Evolutionary conservation across 108 stramenopile species (phyloP), one percentile per base, ranked within the genome.

Genomic region (Asterionellopsis glacialis): DNA sequence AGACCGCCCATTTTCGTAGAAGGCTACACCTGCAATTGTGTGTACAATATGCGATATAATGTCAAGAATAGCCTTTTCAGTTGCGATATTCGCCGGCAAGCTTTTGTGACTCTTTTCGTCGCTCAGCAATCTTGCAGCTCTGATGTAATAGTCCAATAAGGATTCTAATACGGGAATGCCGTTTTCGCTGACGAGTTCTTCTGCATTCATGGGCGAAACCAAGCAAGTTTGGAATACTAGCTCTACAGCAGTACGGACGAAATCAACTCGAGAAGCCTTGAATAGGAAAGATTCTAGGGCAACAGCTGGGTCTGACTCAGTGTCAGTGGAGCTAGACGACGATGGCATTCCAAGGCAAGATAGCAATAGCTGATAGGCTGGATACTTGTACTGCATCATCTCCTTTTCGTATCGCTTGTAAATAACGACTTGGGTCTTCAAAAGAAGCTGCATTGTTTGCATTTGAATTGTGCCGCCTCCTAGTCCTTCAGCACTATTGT

Each of bases 131-230:
- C 48, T 41, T 16, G 47, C 50, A 12, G 61, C 52, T 28, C 61
- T 41, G 11, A 75, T 54, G 55, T 77, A 77, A 40, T 69, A 79
- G 47, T 72, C 55, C 11, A 88, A 68, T 12, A 92, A 39, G 9
- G 62, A 24, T 27, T 67, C 63, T 11, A 87, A 57, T 45, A 75
- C 55, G 11, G 47, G 49, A 13, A 92, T 65, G 12, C 81, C 83
- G 0, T 63, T 45, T 55, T 81, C 70, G 9, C 45, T 16, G n/a
- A 93, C 80, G 25, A 93, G 74, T 68, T 88, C 91, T 63, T 93
- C 84, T 14, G 87, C 81, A 65, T 93, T 93, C 33, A 80, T 53
- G 3, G 87, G 87, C 10, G 85, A 85, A 0, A 84, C 83, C 11
- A 80, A 59, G 57, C 84, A 86, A 1, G 87, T 87, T 11, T 76